Conservation (phyloP, 2,329 filamentous ascomycete species). For the Clarireedia monteithiana region DNA sequence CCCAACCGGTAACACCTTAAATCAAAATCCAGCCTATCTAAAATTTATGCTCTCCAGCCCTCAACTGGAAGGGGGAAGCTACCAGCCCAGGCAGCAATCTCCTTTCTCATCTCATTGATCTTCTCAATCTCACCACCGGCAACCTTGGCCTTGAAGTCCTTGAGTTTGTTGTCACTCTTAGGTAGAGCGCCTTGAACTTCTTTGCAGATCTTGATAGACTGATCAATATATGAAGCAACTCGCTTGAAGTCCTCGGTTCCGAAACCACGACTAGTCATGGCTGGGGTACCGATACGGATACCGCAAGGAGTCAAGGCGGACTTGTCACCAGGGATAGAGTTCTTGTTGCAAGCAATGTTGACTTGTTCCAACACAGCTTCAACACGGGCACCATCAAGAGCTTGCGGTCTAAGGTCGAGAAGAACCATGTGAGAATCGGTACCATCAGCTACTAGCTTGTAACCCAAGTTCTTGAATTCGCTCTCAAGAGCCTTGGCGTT, state of each 20-base stretch:
- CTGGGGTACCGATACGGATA: constrained; percentile 92
- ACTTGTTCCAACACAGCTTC: constrained; percentile 96
- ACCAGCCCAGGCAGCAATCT: constrained; percentile 81
- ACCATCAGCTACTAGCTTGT: constrained; percentile 91
- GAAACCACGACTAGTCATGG: constrained; percentile 96
- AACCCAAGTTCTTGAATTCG: constrained; percentile 77
- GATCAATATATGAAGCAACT: constrained; percentile 83
- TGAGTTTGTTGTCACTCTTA: constrained; percentile 98
- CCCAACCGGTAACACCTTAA: constrained; percentile 15
- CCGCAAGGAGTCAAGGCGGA: constrained; percentile 90
- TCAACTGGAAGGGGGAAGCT: constrained; percentile 88
- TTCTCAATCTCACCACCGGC: constrained; percentile 67
- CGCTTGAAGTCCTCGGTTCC: constrained; percentile 85
- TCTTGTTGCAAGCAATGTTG: constrained; percentile 99
- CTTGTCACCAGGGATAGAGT: constrained; percentile 96
- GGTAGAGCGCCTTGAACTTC: constrained; percentile 76
- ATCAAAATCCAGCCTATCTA: constrained; percentile 9
- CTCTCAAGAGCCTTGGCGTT: constrained; percentile 89
- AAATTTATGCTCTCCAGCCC: constrained; percentile 47
- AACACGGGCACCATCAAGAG: constrained; percentile 86
- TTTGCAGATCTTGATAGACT: constrained; percentile 82
- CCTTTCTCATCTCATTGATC: constrained; percentile 79
- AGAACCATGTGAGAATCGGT: constrained; percentile 98
- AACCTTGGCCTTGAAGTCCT: constrained; percentile 97
- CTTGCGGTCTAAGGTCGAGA: constrained; percentile 80